These are phyloP conservation scores for Cyphellophora attinorum DNA, from an alignment of 2,329 filamentous ascomycete genomes.

Conservation along the genomic window DNA sequence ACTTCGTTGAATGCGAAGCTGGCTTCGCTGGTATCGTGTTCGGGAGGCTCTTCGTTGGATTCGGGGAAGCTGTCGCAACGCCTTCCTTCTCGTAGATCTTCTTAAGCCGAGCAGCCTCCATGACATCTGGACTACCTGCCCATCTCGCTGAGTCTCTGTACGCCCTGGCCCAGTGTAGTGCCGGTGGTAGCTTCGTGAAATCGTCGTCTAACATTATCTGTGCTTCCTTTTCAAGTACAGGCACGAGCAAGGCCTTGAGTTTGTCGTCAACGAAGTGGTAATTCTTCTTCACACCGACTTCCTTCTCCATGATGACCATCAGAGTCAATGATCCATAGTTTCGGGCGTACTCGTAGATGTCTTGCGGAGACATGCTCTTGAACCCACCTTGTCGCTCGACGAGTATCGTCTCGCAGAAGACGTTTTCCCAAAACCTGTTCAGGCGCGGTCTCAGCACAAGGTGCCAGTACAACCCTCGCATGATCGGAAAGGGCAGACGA, in stretches of 20 bases:
- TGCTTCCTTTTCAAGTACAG: slow-evolving; percentile 8
- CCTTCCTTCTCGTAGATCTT: neutral
- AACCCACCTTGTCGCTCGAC: slow-evolving; percentile 15
- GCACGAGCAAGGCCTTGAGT: slow-evolving; percentile 9
- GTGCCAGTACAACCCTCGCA: slow-evolving; percentile 1
- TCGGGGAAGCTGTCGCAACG: no score
- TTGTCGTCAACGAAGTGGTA: slow-evolving; percentile 6
- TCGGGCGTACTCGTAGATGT: slow-evolving; percentile 14
- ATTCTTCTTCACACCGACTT: neutral
- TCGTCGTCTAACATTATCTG: slow-evolving; percentile 7
- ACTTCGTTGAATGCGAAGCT: no score
- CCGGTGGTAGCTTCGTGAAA: slow-evolving; percentile 1
- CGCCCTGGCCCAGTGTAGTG: slow-evolving; percentile 1
- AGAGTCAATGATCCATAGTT: slow-evolving; percentile 7
- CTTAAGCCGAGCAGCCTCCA: neutral
- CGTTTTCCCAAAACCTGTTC: slow-evolving; percentile 5
- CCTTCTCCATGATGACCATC: slow-evolving; percentile 5
- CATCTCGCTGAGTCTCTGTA: neutral
- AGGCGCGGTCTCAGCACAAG: slow-evolving; percentile 2
- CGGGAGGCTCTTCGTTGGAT: no score
- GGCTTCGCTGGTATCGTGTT: no score
- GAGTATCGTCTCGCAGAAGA: slow-evolving; percentile 10
- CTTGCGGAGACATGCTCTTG: slow-evolving; percentile 7
- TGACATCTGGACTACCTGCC: neutral
- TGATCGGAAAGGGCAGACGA: neutral